phyloP scores from a whole-genome alignment of 2,329 filamentous ascomycete species.

The Trichophyton benhamiae region DNA sequence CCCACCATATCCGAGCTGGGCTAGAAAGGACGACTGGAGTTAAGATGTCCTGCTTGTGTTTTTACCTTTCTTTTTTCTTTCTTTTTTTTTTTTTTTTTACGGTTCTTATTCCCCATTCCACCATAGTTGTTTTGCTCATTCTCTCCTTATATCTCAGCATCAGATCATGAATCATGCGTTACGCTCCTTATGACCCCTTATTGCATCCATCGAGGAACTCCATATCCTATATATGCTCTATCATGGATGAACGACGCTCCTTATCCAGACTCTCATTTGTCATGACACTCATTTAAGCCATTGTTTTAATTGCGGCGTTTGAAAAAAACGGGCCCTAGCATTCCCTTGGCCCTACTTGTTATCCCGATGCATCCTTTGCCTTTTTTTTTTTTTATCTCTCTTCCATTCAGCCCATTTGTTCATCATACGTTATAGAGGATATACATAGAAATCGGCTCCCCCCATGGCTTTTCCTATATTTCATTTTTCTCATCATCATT shows the following conservation, averaged over 20 bases:
- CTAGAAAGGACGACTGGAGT: conserved; percentile 6
- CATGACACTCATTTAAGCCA: conserved; percentile 9
- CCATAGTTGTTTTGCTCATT: neutral
- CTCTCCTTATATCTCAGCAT: conserved; percentile 5
- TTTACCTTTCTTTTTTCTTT: too few species aligned
- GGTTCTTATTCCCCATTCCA: neutral
- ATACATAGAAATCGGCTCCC: neutral
- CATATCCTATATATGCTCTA: neutral
- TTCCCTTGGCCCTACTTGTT: neutral
- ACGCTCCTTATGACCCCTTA: conserved; percentile 8
- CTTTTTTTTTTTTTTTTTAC: too few species aligned
- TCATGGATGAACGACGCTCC: conserved; percentile 10
- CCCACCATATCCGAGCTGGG: neutral
- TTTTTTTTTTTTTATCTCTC: neutral
- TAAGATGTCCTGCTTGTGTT: neutral
- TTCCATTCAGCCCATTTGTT: neutral
- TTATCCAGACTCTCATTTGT: conserved; percentile 7
- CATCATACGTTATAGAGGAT: conserved; percentile 7
- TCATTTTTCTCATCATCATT: neutral
- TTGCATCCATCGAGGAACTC: neutral
- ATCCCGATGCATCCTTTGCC: neutral
- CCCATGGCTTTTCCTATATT: neutral
- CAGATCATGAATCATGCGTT: conserved; percentile 5
- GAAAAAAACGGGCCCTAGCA: neutral
- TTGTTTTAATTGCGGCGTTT: conserved; percentile 1